Conservation (phyloP, 148 eudicot species). For the Amaranthus cruentus region DNA sequence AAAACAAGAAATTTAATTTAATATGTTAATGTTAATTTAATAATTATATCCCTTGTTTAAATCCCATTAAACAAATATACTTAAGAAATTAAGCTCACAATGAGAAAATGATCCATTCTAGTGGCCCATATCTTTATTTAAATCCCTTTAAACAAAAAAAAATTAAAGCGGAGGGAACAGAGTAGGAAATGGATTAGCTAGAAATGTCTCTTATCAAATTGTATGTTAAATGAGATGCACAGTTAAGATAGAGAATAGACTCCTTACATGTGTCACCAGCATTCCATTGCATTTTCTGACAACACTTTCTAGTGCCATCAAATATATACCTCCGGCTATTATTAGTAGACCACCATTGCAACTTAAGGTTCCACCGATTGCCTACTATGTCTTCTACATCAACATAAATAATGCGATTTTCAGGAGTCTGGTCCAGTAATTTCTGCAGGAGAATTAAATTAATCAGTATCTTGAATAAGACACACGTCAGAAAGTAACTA, state of each 20-base stretch:
- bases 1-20: no score
- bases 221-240: neutral
- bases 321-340: slow-evolving; percentile 15
- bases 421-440: neutral
- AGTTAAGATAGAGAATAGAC: neutral
- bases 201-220: neutral
- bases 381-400: slow-evolving; percentile 2
- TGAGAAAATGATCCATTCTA: no score
- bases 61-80: no score
- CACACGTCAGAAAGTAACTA: neutral
- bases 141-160: no score
- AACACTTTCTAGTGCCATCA: slow-evolving; percentile 6
- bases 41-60: no score
- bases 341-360: slow-evolving; percentile 13
- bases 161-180: no score
- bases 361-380: neutral
- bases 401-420: neutral
- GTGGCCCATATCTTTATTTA: no score
- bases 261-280: slow-evolving; percentile 23
- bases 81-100: no score
- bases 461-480: neutral
- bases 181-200: no score
- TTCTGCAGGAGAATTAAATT: slow-evolving; percentile 3
- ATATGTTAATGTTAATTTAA: no score
- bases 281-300: slow-evolving; percentile 1